Evolutionary conservation across 2,329 filamentous ascomycete species (phyloP), one percentile per base, ranked within the genome.

Genomic region (Thelonectria rubi): DNA sequence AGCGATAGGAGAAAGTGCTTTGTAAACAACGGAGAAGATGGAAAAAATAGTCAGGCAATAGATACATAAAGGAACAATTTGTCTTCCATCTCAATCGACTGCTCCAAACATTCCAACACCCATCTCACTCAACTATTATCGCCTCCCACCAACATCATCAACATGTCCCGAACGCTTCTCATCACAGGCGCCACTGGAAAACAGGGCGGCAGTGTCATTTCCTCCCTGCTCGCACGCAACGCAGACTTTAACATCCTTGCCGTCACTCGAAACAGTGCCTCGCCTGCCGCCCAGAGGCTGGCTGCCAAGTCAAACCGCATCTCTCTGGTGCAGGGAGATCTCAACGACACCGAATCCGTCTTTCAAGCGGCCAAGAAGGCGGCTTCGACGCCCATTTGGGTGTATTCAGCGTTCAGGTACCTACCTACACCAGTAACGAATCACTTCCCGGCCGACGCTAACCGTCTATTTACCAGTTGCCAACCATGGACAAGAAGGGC

Each of bases 401-500:
- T 7, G 85, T 89, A 3, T 89, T 84, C 72, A 85, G 82, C 46
- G 85, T 90, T 1, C 86, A 88, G 74, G 78, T 86, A 63, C 47
- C 74, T 32, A 34, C 39, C n/a, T n/a, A 32, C 11, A 50, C 37
- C 9, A 17, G 34, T 55, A 20, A 5, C n/a, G 34, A 42, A 40
- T 1, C 2, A 6, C 15, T 17, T 17, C 14, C 11, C 18, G n/a
- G 26, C 39, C 24, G n/a, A n/a, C 6, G 3, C 20, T 57, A 40
- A 57, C 46, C 39, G 20, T 51, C 8, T 14, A 37, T 10, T 21
- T 18, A 8, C 2, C 32, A 66, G 61, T 10, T 34, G 21, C 60
- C 58, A n/a, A 49, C 43, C 5, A 56, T 65, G 42, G 60, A 64
- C 43, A 62, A 64, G 26, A 58, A 59, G 6, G 65, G 62, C 15